Conservation (phyloP, 2,329 filamentous ascomycete species). For the Colletotrichum salicis region DNA sequence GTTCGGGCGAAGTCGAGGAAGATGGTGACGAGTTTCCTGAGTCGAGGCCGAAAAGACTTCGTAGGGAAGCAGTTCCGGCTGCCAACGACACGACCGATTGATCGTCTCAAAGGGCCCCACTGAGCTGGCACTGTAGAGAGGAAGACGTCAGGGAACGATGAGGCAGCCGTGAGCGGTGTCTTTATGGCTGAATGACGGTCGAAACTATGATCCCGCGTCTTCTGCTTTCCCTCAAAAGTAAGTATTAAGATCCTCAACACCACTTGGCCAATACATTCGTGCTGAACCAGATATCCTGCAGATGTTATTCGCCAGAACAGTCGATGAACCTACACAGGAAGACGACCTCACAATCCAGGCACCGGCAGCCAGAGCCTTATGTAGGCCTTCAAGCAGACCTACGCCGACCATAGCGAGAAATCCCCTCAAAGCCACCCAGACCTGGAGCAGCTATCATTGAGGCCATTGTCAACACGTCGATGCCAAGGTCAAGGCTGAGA, state of each 20-base stretch:
- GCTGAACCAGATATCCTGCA: neutral
- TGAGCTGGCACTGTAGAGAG: neutral
- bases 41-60: neutral
- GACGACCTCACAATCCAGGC: neutral
- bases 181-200: neutral
- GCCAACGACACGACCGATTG: neutral
- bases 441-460: neutral
- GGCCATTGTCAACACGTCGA: neutral
- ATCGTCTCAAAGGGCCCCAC: neutral
- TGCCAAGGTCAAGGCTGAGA: neutral
- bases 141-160: neutral
- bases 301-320: neutral
- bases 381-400: neutral
- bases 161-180: neutral
- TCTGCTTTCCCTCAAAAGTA: neutral
- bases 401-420: neutral
- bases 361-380: neutral
- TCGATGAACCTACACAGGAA: neutral
- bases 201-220: neutral
- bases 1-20: too few relatives aligned
- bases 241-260: too few relatives aligned
- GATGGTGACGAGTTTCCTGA: too few relatives aligned
- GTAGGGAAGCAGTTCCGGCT: neutral
- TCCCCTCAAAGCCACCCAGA: neutral
- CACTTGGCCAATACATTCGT: neutral